These are phyloP conservation scores for Hagleromyces aurorensis DNA, from an alignment of 805 yeast genomes.

Conservation along the genomic window DNA sequence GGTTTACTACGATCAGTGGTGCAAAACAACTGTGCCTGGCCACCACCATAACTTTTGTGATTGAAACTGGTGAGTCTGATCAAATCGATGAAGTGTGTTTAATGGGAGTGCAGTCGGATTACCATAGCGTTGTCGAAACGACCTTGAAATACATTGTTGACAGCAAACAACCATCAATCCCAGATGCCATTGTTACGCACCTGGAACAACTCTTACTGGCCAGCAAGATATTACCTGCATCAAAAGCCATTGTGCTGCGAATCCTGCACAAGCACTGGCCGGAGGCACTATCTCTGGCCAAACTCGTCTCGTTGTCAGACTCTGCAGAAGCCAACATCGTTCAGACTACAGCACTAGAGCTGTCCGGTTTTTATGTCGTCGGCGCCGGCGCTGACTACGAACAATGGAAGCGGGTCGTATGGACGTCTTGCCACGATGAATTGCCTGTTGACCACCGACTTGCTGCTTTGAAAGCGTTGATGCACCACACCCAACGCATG, in stretches of 20 bases:
- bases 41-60: slow-evolving; percentile 27
- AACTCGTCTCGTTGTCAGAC: slow-evolving; percentile 17
- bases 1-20: slow-evolving; percentile 35
- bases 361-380: slow-evolving; percentile 40
- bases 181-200: slow-evolving; percentile 6
- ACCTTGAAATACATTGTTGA: slow-evolving; percentile 32
- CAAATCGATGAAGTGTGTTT: slow-evolving; percentile 25
- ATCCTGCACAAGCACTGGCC: slow-evolving; percentile 27
- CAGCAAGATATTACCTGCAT: slow-evolving; percentile 34
- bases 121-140: slow-evolving; percentile 39
- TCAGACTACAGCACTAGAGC: slow-evolving; percentile 42
- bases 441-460: slow-evolving; percentile 20
- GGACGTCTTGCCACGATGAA: slow-evolving; percentile 13
- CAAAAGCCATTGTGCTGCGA: slow-evolving; percentile 37
- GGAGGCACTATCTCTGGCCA: slow-evolving; percentile 17
- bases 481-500: slow-evolving; percentile 6
- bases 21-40: slow-evolving; percentile 41
- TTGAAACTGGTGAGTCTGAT: slow-evolving; percentile 16
- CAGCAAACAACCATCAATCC: slow-evolving; percentile 1
- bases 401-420: slow-evolving; percentile 7
- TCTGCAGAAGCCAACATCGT: slow-evolving; percentile 37
- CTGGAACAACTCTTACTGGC: slow-evolving; percentile 23
- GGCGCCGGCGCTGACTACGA: slow-evolving; percentile 7
- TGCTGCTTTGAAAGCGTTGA: slow-evolving; percentile 21
- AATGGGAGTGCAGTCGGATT: slow-evolving; percentile 33